phyloP scores from a whole-genome alignment of 331 rosid genomes.

The Erythrophleum ivorense region DNA sequence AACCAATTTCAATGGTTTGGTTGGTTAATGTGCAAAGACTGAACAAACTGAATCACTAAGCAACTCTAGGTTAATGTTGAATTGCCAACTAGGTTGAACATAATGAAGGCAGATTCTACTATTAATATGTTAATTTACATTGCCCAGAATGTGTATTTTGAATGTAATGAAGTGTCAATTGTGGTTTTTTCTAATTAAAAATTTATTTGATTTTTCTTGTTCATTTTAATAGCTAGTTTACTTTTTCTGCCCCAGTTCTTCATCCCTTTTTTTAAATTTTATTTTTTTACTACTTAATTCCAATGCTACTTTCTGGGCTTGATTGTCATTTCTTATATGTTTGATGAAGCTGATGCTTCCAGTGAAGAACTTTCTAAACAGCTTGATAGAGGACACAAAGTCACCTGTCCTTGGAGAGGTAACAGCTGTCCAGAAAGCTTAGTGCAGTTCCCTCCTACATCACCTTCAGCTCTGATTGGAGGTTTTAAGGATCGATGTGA shows the following conservation, averaged over 20 bases:
- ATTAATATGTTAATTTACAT: conserved; percentile 2
- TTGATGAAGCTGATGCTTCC: conserved; percentile 70
- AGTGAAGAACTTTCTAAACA: conserved; percentile 77
- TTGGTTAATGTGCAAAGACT: neutral
- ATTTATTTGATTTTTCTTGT: neutral
- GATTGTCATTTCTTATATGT: conserved; percentile 33
- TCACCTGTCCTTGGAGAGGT: conserved; percentile 95
- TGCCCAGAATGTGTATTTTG: conserved; percentile 14
- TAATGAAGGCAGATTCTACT: conserved; percentile 31
- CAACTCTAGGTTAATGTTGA: neutral
- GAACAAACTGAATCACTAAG: neutral
- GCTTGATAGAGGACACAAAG: conserved; percentile 85
- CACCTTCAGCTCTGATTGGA: conserved; percentile 93
- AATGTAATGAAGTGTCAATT: neutral
- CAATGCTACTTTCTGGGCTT: conserved; percentile 30
- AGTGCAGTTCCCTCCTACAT: conserved; percentile 97
- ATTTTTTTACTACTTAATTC: conserved; percentile 11
- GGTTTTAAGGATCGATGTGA: conserved; percentile 98
- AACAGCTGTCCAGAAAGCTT: conserved; percentile 96
- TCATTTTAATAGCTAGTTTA: neutral
- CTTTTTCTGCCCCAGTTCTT: neutral
- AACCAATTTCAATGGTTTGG: neutral
- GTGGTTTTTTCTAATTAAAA: conserved; percentile 9
- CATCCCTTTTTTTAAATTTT: neutral
- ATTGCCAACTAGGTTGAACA: conserved; percentile 11